Percentiles rank a stretch among this genome's conserved stretches.
Evolutionary conservation across 805 yeast species (phyloP).

Genomic region (Kodamaea neixiangensis): DNA sequence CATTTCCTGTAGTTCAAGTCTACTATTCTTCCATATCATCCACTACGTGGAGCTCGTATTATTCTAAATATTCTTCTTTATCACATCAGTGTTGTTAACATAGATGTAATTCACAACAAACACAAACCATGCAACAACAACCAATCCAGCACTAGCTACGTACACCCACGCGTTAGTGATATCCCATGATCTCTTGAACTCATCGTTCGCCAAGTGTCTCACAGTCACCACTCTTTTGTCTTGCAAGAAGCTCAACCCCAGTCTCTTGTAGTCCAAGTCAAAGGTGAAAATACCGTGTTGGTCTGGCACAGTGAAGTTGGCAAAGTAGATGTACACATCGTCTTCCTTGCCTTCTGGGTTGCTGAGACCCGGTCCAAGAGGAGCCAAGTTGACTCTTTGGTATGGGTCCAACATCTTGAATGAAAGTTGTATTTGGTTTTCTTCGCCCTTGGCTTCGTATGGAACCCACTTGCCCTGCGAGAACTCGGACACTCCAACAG

Average conservation of each 20-base stretch:
- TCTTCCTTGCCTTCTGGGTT: constrained; percentile 36
- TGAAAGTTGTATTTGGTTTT: constrained; percentile 74
- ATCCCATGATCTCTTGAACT: constrained; percentile 89
- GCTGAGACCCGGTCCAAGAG: constrained; percentile 40
- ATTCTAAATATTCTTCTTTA: constrained; percentile 27
- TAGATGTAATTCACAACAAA: constrained; percentile 69
- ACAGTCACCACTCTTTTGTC: constrained; percentile 75
- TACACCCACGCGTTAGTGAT: constrained; percentile 94
- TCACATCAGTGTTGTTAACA: constrained; percentile 30
- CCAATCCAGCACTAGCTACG: constrained; percentile 66
- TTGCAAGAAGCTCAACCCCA: constrained; percentile 68
- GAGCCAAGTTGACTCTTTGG: constrained; percentile 69
- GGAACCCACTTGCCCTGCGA: constrained; percentile 67
- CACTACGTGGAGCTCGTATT: no score
- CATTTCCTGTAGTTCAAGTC: no score
- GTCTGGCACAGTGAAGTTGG: constrained; percentile 78
- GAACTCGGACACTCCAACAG: constrained; percentile 50
- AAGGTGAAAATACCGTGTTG: constrained; percentile 97
- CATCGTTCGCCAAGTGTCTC: constrained; percentile 94
- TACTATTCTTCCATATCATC: no score
- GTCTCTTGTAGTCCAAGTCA: constrained; percentile 71
- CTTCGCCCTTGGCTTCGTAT: constrained; percentile 37
- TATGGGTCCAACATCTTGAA: constrained; percentile 93
- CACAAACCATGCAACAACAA: constrained; percentile 72
- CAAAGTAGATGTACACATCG: constrained; percentile 51